A percentile compares a stretch with the other conserved stretches of the same genome.
Conservation (phyloP, 2,329 filamentous ascomycete species). For the Aureobasidium lini region DNA sequence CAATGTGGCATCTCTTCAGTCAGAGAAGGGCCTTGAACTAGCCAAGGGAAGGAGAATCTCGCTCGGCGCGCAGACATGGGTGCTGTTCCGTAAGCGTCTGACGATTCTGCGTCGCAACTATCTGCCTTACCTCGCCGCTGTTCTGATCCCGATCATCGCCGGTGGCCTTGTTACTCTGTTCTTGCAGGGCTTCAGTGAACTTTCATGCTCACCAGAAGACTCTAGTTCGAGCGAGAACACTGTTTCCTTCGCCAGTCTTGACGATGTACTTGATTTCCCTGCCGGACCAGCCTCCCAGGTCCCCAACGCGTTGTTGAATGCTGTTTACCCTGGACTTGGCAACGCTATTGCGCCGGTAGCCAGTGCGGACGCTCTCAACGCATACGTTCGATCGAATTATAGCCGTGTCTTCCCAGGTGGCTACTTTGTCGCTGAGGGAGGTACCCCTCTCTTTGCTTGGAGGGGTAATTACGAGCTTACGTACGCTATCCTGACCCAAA, state of each 20-base stretch:
- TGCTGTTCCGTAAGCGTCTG: conserved; percentile 70
- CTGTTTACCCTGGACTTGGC: conserved; percentile 21
- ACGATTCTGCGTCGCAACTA: conserved; percentile 73
- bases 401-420: conserved; percentile 68
- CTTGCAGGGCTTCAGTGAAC: conserved; percentile 49
- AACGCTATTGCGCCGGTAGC: conserved; percentile 48
- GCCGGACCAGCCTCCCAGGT: conserved; percentile 32
- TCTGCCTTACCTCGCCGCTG: conserved; percentile 65
- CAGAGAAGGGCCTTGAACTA: conserved; percentile 37
- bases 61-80: conserved; percentile 60
- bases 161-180: conserved; percentile 74
- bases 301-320: conserved; percentile 25
- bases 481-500: conserved; percentile 68
- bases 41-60: conserved; percentile 63
- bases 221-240: neutral
- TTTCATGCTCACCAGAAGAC: conserved; percentile 38
- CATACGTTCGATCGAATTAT: conserved; percentile 56
- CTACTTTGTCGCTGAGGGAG: conserved; percentile 56
- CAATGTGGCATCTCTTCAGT: conserved; percentile 3
- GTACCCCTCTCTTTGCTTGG: conserved; percentile 62
- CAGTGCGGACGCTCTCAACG: conserved; percentile 60
- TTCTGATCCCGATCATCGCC: conserved; percentile 71
- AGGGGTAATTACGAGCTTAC: conserved; percentile 57
- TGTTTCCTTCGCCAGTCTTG: conserved; percentile 20
- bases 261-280: conserved; percentile 27